Evolutionary conservation across 352 stramenopile genomes (phyloP).

Genomic region (Pythium graminicola): DNA sequence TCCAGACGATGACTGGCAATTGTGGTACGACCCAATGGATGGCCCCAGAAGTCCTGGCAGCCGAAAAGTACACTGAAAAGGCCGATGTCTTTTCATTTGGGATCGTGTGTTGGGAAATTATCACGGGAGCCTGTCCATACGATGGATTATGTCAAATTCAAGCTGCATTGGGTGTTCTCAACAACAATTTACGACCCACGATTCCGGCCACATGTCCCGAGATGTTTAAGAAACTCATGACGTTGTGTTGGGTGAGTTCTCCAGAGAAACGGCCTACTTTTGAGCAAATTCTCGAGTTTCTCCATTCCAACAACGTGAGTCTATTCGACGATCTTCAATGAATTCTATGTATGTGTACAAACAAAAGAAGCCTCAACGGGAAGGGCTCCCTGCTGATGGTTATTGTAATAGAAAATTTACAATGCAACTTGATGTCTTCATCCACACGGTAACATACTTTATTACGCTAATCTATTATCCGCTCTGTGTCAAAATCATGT

Average conservation of each 20-base stretch:
- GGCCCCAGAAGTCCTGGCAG: slow-evolving; percentile 73
- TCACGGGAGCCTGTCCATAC: slow-evolving; percentile 88
- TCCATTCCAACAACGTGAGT: slow-evolving; percentile 31
- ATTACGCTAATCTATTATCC: background rate
- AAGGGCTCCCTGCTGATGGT: slow-evolving; percentile 6
- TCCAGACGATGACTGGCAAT: slow-evolving; percentile 86
- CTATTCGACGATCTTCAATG: slow-evolving; percentile 26
- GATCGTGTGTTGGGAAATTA: slow-evolving; percentile 84
- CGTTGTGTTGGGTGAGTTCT: slow-evolving; percentile 67
- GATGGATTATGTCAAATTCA: slow-evolving; percentile 89
- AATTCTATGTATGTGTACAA: background rate
- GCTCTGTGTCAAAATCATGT: slow-evolving; percentile 8
- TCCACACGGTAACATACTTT: no score
- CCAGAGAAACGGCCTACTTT: slow-evolving; percentile 78
- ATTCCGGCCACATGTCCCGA: slow-evolving; percentile 68
- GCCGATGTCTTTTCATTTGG: slow-evolving; percentile 85
- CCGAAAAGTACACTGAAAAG: slow-evolving; percentile 85
- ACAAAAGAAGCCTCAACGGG: background rate
- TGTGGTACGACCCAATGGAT: slow-evolving; percentile 86
- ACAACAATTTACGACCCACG: slow-evolving; percentile 82
- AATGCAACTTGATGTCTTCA: no score
- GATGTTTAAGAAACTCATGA: slow-evolving; percentile 83
- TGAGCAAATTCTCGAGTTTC: slow-evolving; percentile 70
- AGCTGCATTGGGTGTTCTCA: slow-evolving; percentile 76
- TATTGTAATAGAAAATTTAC: background rate